Percentiles rank a stretch among this genome's conserved stretches.
These are phyloP conservation scores for Phyllosticta citriasiana DNA, from an alignment of 2,329 filamentous ascomycete species.

Conservation along the genomic window DNA sequence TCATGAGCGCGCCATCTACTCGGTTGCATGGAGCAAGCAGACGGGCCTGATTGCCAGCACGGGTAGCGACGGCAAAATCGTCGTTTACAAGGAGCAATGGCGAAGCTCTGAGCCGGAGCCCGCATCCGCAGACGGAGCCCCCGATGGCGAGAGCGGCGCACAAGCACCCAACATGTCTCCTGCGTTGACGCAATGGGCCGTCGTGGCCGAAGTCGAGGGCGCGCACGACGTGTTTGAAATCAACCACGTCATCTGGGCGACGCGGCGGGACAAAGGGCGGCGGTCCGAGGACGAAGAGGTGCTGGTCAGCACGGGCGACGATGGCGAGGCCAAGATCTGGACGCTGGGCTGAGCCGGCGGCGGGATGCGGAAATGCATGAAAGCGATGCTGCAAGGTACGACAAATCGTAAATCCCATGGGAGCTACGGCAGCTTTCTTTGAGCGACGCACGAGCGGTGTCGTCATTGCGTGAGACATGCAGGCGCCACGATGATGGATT, in stretches of 20 bases:
- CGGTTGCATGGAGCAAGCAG: constrained; percentile 69
- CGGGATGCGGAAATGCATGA: background rate
- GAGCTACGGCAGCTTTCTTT: too few species aligned
- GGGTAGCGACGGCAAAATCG: constrained; percentile 75
- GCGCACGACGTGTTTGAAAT: constrained; percentile 90
- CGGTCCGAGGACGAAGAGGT: constrained; percentile 64
- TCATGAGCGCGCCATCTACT: constrained; percentile 77
- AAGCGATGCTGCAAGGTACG: background rate
- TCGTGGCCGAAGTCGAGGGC: constrained; percentile 58
- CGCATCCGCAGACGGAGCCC: constrained; percentile 13
- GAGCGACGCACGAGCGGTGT: too few species aligned
- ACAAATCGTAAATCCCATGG: background rate
- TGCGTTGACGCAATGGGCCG: constrained; percentile 52
- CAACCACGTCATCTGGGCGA: constrained; percentile 85
- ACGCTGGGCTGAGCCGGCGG: constrained; percentile 15
- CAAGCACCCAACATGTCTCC: constrained; percentile 10
- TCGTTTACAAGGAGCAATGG: constrained; percentile 63
- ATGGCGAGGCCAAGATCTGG: constrained; percentile 83
- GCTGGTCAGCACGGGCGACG: constrained; percentile 82
- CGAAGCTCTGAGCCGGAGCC: constrained; percentile 14
- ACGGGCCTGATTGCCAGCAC: constrained; percentile 76
- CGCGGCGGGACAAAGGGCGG: constrained; percentile 58
- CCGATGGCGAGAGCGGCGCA: constrained; percentile 14
- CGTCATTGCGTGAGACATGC: too few species aligned
- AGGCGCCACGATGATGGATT: too few species aligned